Evolutionary conservation across 805 yeast genomes (phyloP).

Genomic region (Sugiyamaella smithiae): DNA sequence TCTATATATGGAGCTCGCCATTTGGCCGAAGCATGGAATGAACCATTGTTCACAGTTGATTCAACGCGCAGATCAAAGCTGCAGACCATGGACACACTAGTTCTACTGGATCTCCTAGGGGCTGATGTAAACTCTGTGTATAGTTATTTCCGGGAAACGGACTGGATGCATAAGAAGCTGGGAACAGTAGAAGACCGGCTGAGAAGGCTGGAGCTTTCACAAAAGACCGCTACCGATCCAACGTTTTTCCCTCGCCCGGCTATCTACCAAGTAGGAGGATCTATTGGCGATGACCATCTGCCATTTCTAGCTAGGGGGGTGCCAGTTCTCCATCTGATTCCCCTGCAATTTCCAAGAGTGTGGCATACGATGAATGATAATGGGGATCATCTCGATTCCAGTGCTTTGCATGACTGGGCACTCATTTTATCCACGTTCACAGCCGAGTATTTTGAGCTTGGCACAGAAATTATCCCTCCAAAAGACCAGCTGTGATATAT

Average conservation of each 20-base stretch:
- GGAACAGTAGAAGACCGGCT: conserved; percentile 36
- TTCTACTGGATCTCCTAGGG: conserved; percentile 53
- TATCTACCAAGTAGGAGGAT: conserved; percentile 22
- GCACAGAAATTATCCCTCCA: conserved; percentile 4
- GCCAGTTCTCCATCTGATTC: conserved; percentile 52
- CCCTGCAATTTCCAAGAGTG: conserved; percentile 45
- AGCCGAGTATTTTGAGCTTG: conserved; percentile 32
- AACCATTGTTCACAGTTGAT: conserved; percentile 21
- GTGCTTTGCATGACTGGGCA: conserved; percentile 47
- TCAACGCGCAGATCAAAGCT: conserved; percentile 25
- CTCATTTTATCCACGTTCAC: conserved; percentile 41
- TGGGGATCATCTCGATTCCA: conserved; percentile 41
- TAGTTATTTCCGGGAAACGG: conserved; percentile 46
- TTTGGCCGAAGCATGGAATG: conserved; percentile 42
- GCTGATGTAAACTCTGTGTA: conserved; percentile 34
- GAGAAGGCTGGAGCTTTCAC: conserved; percentile 18
- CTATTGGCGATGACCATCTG: conserved; percentile 51
- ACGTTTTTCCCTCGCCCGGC: conserved; percentile 21
- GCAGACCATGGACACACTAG: conserved; percentile 42
- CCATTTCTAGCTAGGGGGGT: conserved; percentile 49
- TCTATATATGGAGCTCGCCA: conserved; percentile 57
- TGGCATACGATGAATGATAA: conserved; percentile 55
- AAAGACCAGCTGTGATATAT: conserved; percentile 12
- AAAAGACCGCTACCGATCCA: neutral
- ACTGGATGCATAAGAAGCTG: conserved; percentile 38